Percentiles rank a stretch among this genome's conserved stretches.
Evolutionary conservation across 257 asterid genomes (phyloP).

Genomic region (Marsdenia floribunda): DNA sequence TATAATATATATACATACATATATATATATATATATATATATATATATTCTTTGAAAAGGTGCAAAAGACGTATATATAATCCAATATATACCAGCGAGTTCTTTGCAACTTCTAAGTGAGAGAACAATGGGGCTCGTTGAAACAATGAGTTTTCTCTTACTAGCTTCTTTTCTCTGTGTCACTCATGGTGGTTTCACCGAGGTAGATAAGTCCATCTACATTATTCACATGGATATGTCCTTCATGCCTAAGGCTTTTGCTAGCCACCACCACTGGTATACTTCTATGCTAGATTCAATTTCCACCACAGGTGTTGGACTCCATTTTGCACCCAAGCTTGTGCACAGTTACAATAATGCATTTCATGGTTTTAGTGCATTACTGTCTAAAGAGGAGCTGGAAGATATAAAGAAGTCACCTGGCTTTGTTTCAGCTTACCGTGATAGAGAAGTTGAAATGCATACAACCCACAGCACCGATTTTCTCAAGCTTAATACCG

Average conservation of each 20-base stretch:
- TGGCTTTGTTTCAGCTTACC: slow-evolving; percentile 47
- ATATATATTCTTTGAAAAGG: background rate
- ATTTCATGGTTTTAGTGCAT: slow-evolving; percentile 52
- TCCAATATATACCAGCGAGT: background rate
- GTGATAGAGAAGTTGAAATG: slow-evolving; percentile 26
- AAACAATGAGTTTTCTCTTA: background rate
- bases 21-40: no score
- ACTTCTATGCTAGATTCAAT: background rate
- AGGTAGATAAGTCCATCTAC: slow-evolving; percentile 17
- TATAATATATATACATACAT: no score
- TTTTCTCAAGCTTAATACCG: slow-evolving; percentile 41
- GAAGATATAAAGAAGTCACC: slow-evolving; percentile 31
- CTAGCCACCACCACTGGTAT: slow-evolving; percentile 25
- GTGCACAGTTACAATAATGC: slow-evolving; percentile 48
- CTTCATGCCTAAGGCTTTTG: slow-evolving; percentile 22
- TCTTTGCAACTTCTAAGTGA: background rate
- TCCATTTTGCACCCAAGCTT: slow-evolving; percentile 17
- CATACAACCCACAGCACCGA: slow-evolving; percentile 53
- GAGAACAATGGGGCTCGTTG: background rate
- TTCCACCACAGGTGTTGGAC: background rate
- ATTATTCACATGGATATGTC: slow-evolving; percentile 24
- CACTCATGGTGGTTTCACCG: background rate
- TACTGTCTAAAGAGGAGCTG: slow-evolving; percentile 37
- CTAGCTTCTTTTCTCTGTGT: background rate
- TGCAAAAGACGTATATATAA: background rate